Conservation (phyloP, 495 filamentous ascomycete species). For the Aspergillus taichungensis region DNA sequence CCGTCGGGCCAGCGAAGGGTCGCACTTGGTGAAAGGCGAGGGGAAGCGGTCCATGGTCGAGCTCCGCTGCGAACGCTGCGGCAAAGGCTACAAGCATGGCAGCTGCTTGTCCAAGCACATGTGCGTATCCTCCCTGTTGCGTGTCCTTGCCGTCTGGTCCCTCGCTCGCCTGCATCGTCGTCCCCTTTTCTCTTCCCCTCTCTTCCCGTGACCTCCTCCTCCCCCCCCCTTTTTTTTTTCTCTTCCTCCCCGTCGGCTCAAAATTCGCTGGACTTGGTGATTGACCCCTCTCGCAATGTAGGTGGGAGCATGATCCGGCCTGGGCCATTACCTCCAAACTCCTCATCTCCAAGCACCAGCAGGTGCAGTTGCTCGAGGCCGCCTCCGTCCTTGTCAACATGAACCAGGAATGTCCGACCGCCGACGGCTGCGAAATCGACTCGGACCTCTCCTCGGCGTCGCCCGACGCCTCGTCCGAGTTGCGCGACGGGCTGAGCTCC, state of each 20-base stretch:
- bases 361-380: constrained; percentile 94
- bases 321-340: constrained; percentile 97
- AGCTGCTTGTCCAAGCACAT: constrained; percentile 99
- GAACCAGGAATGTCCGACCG: constrained; percentile 56
- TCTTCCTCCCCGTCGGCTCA: constrained; percentile 5
- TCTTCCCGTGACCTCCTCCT: constrained; percentile 9
- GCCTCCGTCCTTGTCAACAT: constrained; percentile 90
- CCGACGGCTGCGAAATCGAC: constrained; percentile 53
- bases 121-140: constrained; percentile 61
- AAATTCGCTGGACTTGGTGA: no score
- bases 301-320: constrained; percentile 99
- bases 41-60: constrained; percentile 70
- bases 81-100: constrained; percentile 99
- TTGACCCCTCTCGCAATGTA: constrained; percentile 45
- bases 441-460: constrained; percentile 79
- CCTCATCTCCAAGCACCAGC: constrained; percentile 98
- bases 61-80: constrained; percentile 94
- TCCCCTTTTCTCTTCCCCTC: constrained; percentile 2
- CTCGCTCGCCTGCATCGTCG: constrained; percentile 16
- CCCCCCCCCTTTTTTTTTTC: constrained; percentile 5
- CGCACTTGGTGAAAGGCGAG: constrained; percentile 65
- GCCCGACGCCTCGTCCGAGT: constrained; percentile 68
- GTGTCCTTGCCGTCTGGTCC: constrained; percentile 31
- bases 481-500: constrained; percentile 57
- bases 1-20: constrained; percentile 79